These are phyloP conservation scores for Lablab purpureus DNA, from an alignment of 306 rosid genomes.

Conservation along the genomic window DNA sequence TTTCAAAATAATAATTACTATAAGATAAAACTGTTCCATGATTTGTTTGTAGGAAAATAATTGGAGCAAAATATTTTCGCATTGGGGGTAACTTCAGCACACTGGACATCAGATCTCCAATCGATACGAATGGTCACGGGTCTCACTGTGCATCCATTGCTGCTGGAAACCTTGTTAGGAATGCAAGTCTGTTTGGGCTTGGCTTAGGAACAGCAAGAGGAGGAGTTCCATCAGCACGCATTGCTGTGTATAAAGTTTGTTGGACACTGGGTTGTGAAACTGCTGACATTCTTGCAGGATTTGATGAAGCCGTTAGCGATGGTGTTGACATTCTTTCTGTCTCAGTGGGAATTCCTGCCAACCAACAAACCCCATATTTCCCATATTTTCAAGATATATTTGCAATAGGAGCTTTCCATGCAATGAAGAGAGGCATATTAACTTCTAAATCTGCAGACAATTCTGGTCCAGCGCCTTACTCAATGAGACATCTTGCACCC, in stretches of 20 bases:
- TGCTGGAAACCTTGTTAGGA: constrained; percentile 48
- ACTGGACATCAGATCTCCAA: constrained; percentile 46
- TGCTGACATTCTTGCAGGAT: constrained; percentile 34
- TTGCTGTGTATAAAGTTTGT: constrained; percentile 35
- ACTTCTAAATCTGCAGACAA: not conserved
- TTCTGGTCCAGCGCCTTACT: constrained; percentile 31
- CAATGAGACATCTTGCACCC: constrained; percentile 37
- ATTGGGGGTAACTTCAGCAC: not conserved
- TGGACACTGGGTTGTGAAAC: not conserved
- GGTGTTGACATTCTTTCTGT: not conserved
- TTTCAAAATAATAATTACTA: too few species aligned
- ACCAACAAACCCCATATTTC: accelerated
- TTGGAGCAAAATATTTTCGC: constrained; percentile 58
- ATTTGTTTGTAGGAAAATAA: constrained; percentile 47
- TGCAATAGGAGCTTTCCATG: constrained; percentile 10
- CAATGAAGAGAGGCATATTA: constrained; percentile 21
- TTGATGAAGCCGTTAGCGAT: not conserved
- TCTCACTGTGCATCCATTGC: constrained; percentile 58
- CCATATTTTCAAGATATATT: not conserved
- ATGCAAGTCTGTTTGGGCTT: constrained; percentile 13
- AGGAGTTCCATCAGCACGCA: constrained; percentile 43
- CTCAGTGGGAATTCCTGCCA: not conserved
- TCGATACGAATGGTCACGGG: constrained; percentile 56
- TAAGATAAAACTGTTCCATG: not conserved
- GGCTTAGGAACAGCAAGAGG: constrained; percentile 44